Conservation (phyloP, 2,329 filamentous ascomycete species). For the Hypoxylon rubiginosum region DNA sequence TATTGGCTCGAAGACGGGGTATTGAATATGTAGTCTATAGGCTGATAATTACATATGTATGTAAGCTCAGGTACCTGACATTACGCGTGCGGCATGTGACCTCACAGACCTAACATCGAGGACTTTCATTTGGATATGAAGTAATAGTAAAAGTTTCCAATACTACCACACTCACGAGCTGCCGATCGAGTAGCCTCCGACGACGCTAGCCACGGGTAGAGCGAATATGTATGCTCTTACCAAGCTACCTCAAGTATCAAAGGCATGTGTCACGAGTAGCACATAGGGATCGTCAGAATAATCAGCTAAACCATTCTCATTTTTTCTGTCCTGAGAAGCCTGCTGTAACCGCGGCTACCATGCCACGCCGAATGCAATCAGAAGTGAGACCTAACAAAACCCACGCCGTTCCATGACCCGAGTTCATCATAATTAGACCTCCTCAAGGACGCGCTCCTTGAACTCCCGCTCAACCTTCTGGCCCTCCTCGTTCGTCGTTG, state of each 20-base stretch:
- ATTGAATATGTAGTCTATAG: not conserved
- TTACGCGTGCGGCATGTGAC: slow-evolving; percentile 11
- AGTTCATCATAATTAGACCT: slow-evolving; percentile 77
- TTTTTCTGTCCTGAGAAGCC: slow-evolving; percentile 53
- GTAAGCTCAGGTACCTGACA: not conserved
- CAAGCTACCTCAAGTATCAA: not conserved
- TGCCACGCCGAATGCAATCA: slow-evolving; percentile 64
- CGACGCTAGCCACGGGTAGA: not conserved
- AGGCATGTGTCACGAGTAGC: slow-evolving; percentile 3
- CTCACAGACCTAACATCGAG: slow-evolving; percentile 7
- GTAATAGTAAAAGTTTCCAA: not conserved
- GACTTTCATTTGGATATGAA: not conserved
- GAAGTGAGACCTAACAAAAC: slow-evolving; percentile 63
- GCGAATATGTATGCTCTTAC: not conserved
- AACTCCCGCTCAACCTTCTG: slow-evolving; percentile 99
- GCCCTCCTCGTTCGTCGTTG: slow-evolving; percentile 92
- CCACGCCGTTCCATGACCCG: slow-evolving; percentile 61
- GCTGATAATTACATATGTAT: not conserved
- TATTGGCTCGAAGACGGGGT: not conserved
- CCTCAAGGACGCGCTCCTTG: slow-evolving; percentile 96
- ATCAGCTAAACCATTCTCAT: slow-evolving; percentile 55
- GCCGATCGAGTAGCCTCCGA: not conserved
- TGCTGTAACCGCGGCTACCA: slow-evolving; percentile 56
- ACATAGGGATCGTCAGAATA: slow-evolving; percentile 47
- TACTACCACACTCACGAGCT: not conserved